phyloP scores from a whole-genome alignment of 2,329 filamentous ascomycete species.

The Verticillium alfalfae region DNA sequence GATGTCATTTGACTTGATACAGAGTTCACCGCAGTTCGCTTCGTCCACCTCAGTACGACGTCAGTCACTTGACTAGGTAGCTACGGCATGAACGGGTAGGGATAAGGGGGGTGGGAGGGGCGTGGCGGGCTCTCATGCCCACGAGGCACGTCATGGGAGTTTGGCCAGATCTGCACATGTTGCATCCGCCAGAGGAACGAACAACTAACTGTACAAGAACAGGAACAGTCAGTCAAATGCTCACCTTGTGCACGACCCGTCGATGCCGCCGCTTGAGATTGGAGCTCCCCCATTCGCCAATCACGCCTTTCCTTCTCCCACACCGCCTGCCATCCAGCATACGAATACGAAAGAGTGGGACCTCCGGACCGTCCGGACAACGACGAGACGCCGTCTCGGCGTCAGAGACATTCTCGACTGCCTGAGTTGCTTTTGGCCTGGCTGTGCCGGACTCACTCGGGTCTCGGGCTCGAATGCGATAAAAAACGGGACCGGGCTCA shows the following conservation, averaged over 20 bases:
- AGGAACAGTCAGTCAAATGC: no score
- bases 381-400: neutral
- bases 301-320: neutral
- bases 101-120: no score
- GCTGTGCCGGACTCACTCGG: neutral
- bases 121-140: no score
- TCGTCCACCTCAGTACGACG: no score
- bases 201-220: neutral
- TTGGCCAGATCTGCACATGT: neutral
- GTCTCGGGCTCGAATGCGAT: neutral
- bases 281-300: neutral
- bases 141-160: neutral
- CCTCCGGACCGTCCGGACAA: neutral
- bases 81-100: no score
- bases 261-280: neutral
- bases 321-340: neutral
- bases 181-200: neutral
- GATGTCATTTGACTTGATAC: no score
- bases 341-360: constrained; percentile 3
- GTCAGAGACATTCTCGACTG: neutral
- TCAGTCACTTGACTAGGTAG: no score
- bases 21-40: no score
- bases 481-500: neutral
- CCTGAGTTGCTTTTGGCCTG: neutral
- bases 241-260: neutral